phyloP scores from a whole-genome alignment of 306 rosid genomes.

The Acacia crassicarpa region DNA sequence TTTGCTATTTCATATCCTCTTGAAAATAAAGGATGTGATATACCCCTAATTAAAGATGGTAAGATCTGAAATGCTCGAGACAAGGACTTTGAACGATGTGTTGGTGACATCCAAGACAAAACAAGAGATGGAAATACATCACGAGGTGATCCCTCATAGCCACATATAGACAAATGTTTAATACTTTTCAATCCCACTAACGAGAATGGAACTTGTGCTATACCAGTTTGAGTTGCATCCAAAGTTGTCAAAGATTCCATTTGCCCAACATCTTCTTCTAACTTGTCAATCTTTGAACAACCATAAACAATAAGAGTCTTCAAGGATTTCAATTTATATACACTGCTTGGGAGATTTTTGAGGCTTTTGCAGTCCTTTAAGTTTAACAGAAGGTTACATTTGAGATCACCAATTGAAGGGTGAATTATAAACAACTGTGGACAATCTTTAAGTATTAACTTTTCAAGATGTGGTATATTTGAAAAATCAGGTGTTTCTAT shows the following conservation, averaged over 20 bases:
- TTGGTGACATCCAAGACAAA: not conserved
- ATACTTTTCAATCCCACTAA: not conserved
- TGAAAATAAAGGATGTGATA: not conserved
- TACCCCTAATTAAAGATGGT: not conserved
- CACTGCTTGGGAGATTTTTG: not conserved
- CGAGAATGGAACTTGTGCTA: not conserved
- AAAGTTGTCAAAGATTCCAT: constrained; percentile 5
- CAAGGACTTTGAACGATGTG: not conserved
- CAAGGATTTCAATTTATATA: not conserved
- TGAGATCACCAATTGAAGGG: not conserved
- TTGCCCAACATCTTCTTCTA: not conserved
- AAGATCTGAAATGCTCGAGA: not conserved
- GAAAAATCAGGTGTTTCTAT: not conserved
- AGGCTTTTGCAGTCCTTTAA: not conserved
- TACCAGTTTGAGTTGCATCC: not conserved
- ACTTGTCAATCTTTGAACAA: not conserved
- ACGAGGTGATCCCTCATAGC: not conserved
- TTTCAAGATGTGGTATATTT: not conserved
- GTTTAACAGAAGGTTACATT: not conserved
- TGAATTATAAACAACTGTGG: not conserved
- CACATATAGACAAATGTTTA: not conserved
- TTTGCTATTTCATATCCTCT: not conserved
- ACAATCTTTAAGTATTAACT: not conserved
- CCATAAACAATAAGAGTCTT: not conserved
- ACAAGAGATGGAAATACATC: not conserved